These are phyloP conservation scores for Croton laevigatus DNA, from an alignment of 441 rosid genomes.

Conservation along the genomic window DNA sequence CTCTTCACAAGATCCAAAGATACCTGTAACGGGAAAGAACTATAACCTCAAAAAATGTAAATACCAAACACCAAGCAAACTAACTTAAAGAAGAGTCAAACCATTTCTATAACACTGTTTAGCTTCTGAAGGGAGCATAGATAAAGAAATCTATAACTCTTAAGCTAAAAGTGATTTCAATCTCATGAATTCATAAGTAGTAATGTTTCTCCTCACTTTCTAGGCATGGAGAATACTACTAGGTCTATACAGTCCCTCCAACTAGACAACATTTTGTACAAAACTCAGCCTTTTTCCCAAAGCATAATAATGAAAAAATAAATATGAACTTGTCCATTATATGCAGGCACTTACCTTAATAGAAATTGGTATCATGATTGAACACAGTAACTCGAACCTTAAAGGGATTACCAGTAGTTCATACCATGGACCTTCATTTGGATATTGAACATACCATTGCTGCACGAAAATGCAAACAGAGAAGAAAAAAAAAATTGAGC, in stretches of 20 bases:
- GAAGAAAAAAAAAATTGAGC: constrained; percentile 13
- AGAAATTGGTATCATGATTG: constrained; percentile 99
- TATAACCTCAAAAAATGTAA: background rate
- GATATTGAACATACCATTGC: constrained; percentile 98
- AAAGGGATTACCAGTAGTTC: constrained; percentile 90
- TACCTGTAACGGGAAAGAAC: constrained; percentile 50
- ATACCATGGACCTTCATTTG: constrained; percentile 94
- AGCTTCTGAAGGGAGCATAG: background rate
- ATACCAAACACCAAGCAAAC: background rate
- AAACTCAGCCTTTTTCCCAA: background rate
- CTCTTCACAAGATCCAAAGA: constrained; percentile 98
- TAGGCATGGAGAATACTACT: background rate
- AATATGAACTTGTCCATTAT: background rate
- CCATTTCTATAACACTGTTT: constrained; percentile 5
- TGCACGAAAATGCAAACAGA: constrained; percentile 37
- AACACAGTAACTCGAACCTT: constrained; percentile 98
- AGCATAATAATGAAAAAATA: background rate
- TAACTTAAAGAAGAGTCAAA: background rate
- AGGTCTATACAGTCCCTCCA: background rate
- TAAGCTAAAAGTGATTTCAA: background rate
- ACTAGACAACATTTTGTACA: background rate
- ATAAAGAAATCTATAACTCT: background rate
- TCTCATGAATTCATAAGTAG: background rate
- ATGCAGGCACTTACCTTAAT: constrained; percentile 58
- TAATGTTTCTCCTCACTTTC: too few relatives aligned